Evolutionary conservation across 345 rosid genomes (phyloP).

Genomic region (Turnera subulata): DNA sequence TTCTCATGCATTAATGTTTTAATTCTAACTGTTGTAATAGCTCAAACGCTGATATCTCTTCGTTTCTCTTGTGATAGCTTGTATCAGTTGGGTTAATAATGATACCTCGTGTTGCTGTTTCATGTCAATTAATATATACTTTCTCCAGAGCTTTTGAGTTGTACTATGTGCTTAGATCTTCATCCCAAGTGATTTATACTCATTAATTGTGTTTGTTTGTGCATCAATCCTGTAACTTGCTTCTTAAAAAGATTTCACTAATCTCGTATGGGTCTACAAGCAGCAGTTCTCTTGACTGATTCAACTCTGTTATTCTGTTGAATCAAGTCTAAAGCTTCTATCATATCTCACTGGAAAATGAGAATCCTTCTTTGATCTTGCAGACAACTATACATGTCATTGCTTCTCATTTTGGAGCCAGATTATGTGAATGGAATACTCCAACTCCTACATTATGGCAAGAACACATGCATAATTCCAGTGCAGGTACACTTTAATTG

Average conservation of each 20-base stretch:
- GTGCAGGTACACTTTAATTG: conserved; percentile 40
- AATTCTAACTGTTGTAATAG: neutral
- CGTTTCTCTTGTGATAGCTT: neutral
- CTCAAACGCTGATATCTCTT: no score
- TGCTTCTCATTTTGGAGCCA: conserved; percentile 75
- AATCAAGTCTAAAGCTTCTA: neutral
- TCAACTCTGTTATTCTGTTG: neutral
- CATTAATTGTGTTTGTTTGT: neutral
- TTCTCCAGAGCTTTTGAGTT: neutral
- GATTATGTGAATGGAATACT: conserved; percentile 78
- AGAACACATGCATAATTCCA: conserved; percentile 67
- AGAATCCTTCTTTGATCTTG: conserved; percentile 6
- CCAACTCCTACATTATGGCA: conserved; percentile 97
- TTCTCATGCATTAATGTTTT: neutral
- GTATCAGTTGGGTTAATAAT: no score
- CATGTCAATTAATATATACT: neutral
- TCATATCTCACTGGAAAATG: neutral
- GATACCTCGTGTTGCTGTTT: neutral
- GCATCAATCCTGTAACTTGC: neutral
- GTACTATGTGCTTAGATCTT: neutral
- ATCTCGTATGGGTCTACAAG: neutral
- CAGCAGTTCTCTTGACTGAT: neutral
- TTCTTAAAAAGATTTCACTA: neutral
- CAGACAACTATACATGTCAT: conserved; percentile 63
- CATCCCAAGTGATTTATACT: neutral